These are phyloP conservation scores for Chrysanthemum makinoi DNA, from an alignment of 129 eudicot genomes.

Conservation along the genomic window DNA sequence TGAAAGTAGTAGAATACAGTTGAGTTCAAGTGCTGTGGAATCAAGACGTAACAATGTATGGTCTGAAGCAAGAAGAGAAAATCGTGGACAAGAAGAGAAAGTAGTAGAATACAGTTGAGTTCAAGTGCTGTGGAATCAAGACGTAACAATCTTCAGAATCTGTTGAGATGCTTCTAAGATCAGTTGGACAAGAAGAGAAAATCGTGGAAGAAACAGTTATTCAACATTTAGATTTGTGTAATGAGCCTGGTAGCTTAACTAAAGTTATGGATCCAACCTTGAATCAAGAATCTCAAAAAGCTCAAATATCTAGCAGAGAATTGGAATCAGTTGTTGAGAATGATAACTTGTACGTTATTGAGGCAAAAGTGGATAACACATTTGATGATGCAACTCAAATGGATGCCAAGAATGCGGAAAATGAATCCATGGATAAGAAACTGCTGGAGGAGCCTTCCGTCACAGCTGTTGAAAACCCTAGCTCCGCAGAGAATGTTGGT, in stretches of 20 bases:
- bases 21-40: conserved; percentile 64
- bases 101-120: conserved; percentile 66
- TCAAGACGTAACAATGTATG: conserved; percentile 81
- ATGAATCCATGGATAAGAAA: conserved; percentile 18
- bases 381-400: conserved; percentile 30
- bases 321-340: conserved; percentile 28
- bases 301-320: conserved; percentile 25
- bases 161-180: conserved; percentile 85
- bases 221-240: conserved; percentile 37
- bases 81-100: conserved; percentile 21
- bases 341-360: conserved; percentile 12
- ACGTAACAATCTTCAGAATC: conserved; percentile 77
- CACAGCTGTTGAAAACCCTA: conserved; percentile 5
- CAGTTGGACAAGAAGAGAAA: conserved; percentile 92
- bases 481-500: conserved; percentile 25
- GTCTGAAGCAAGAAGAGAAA: conserved; percentile 73
- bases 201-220: conserved; percentile 42
- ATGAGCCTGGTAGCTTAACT: conserved; percentile 41
- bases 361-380: conserved; percentile 33
- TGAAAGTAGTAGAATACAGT: conserved; percentile 68
- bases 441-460: no score
- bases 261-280: conserved; percentile 40
- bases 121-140: conserved; percentile 69
- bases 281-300: conserved; percentile 32
- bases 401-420: conserved; percentile 21